phyloP scores from a whole-genome alignment of 2,329 filamentous ascomycete species.

The Arthroderma uncinatum region DNA sequence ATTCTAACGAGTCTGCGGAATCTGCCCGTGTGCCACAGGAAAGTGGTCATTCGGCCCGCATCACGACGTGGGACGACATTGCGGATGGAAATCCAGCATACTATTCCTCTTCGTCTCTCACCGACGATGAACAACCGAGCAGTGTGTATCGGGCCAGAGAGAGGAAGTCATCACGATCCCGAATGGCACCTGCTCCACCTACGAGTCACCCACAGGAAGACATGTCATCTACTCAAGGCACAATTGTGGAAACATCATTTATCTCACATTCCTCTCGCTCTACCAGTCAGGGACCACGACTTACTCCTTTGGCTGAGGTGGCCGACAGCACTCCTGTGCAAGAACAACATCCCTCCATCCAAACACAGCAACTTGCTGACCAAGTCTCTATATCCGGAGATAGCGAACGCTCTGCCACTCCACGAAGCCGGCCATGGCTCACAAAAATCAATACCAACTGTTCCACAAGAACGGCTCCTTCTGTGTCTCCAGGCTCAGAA shows the following conservation, averaged over 20 bases:
- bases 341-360: background rate
- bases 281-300: conserved; percentile 8
- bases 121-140: background rate
- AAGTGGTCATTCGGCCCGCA: background rate
- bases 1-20: background rate
- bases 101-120: background rate
- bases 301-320: conserved; percentile 12
- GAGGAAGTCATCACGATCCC: background rate
- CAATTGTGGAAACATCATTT: conserved; percentile 16
- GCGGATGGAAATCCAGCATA: background rate
- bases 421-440: conserved; percentile 3
- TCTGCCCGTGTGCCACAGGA: background rate
- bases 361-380: background rate
- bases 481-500: conserved; percentile 22
- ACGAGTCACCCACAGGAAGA: background rate
- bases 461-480: conserved; percentile 17
- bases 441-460: conserved; percentile 17
- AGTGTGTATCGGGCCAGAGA: too few species aligned
- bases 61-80: background rate
- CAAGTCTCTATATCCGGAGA: conserved; percentile 1
- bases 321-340: conserved; percentile 1
- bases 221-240: background rate
- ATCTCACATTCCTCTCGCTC: conserved; percentile 8
- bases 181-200: background rate
- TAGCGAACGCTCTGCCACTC: conserved; percentile 6